Conservation (phyloP, 1,284 basidiomycete genomes). For the Rhodofomes roseus region DNA sequence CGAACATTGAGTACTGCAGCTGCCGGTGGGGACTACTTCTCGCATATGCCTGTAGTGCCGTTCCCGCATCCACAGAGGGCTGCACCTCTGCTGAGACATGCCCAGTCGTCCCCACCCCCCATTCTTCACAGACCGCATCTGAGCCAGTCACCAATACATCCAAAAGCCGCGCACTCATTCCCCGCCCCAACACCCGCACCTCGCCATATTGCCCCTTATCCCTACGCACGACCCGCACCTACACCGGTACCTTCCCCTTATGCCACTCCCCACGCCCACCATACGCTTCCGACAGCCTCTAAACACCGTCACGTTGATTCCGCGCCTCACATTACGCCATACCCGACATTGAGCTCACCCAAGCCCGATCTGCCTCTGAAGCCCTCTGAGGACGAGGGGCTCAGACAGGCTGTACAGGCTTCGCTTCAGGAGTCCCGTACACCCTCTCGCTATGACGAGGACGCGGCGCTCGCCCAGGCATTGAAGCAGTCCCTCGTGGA, state of each 20-base stretch:
- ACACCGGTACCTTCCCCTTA: background rate
- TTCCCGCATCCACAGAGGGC: conserved; percentile 1
- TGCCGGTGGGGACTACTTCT: conserved; percentile 20
- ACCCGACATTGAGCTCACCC: background rate
- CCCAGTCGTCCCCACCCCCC: conserved; percentile 21
- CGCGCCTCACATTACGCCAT: background rate
- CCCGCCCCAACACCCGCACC: background rate
- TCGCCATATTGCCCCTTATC: background rate
- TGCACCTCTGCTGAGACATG: conserved; percentile 11
- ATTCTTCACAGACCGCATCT: conserved; percentile 31
- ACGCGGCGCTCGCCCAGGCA: conserved; percentile 62
- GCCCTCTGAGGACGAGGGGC: conserved; percentile 28
- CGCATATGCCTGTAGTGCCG: background rate
- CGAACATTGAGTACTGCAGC: conserved; percentile 9
- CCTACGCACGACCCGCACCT: background rate
- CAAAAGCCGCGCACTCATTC: conserved; percentile 17
- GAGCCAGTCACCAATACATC: conserved; percentile 17
- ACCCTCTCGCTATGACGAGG: conserved; percentile 41
- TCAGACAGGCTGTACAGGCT: conserved; percentile 42
- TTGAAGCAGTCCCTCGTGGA: conserved; percentile 51
- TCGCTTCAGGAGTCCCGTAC: conserved; percentile 48
- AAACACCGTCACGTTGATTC: background rate
- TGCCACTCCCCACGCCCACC: background rate
- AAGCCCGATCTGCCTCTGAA: conserved; percentile 21
- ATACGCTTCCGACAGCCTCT: background rate